Base-by-base conservation (phyloP, 1,284 basidiomycete genomes). In the Erythrobasidium hasegawianum region DNA sequence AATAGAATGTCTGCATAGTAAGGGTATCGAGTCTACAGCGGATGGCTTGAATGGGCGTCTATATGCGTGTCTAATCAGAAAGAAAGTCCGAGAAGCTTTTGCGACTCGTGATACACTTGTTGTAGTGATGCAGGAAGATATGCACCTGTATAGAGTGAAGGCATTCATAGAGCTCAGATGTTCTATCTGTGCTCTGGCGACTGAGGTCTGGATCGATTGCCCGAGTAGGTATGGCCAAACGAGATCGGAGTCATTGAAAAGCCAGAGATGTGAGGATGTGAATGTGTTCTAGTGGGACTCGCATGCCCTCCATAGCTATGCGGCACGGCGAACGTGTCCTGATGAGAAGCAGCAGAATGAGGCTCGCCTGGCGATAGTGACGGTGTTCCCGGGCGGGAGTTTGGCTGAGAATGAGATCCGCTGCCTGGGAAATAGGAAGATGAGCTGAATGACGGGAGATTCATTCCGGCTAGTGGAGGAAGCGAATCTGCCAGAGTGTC, bases 161-260 rank as follows among this genome's bases (percentile, higher is more conserved):
- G n/a, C n/a, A n/a, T n/a, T n/a, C n/a, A n/a, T n/a, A n/a, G n/a
- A n/a, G n/a, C n/a, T n/a, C n/a, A n/a, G n/a, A n/a, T n/a, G n/a
- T n/a, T n/a, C n/a, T n/a, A n/a, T n/a, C n/a, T n/a, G 39, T n/a
- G 61, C 55, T 20, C 59, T 49, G 14, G 43, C 16, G 59, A 43
- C 43, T 41, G 50, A 22, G 59, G 49, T n/a, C 27, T 47, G 13
- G 61, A 41, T n/a, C 53, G 29, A 2, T 43, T 43, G 9, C 61
- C 61, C 10, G 61, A 45, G 26, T 65, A 65, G 16, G 62, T 65
- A 18, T 65, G 62, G 20, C 62, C 62, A 18, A 57, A 65, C n/a
- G 55, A 57, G 33, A 65, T 65, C 2, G 62, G 62, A 27, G 62
- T 65, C 62, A 65, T 65, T 47, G 62, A 65, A 33, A 65, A 65